These are phyloP conservation scores for Tolypocladium album DNA, from an alignment of 2,329 filamentous ascomycete species.

Conservation along the genomic window DNA sequence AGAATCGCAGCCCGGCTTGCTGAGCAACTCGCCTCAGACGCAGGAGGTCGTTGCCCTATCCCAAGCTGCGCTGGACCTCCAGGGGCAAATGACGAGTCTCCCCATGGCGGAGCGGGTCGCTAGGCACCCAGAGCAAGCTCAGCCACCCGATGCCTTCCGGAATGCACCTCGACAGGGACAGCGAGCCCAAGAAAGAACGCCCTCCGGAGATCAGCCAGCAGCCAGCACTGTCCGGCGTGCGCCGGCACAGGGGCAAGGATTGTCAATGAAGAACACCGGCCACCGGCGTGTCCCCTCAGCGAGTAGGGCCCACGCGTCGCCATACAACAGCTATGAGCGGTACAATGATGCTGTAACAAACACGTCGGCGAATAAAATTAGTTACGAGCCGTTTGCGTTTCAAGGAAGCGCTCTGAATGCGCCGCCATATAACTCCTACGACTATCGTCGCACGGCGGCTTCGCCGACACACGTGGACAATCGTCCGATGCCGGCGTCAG, in stretches of 20 bases:
- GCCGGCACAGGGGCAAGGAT: constrained; percentile 1
- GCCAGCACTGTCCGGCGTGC: constrained; percentile 3
- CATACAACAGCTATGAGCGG: constrained; percentile 11
- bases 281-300: background rate
- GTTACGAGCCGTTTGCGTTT: constrained; percentile 23
- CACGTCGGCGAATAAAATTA: constrained; percentile 8
- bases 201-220: background rate
- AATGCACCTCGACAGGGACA: constrained; percentile 23
- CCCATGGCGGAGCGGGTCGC: constrained; percentile 15
- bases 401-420: constrained; percentile 8
- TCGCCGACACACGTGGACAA: constrained; percentile 6
- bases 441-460: constrained; percentile 17
- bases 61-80: constrained; percentile 11
- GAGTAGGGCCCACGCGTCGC: constrained; percentile 1
- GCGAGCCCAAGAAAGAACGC: background rate
- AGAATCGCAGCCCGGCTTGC: background rate
- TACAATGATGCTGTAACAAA: constrained; percentile 4
- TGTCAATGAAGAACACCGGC: background rate
- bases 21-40: background rate
- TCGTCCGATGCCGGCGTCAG: background rate
- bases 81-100: constrained; percentile 14
- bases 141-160: constrained; percentile 13
- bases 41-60: constrained; percentile 3
- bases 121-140: constrained; percentile 19
- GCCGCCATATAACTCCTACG: constrained; percentile 10